Conservation (phyloP, 169 alveolate species). For the Cryptosporidium tyzzeri region DNA sequence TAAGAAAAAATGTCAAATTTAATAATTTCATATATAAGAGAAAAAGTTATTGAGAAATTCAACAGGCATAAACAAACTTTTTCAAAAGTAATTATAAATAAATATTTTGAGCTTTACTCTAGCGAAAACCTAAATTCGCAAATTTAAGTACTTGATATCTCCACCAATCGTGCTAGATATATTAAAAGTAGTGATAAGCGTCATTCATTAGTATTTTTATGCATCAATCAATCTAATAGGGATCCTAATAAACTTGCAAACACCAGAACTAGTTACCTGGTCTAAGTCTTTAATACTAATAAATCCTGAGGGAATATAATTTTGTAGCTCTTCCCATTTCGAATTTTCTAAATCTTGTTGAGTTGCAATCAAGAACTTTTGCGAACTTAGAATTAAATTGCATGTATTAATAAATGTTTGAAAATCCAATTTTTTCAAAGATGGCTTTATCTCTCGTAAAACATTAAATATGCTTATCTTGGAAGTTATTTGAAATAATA, state of each 20-base stretch:
- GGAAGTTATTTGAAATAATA: constrained; percentile 1
- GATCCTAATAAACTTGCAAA: neutral
- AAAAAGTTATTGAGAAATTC: too few species aligned
- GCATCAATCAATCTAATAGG: constrained; percentile 6
- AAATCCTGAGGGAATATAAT: constrained; percentile 23
- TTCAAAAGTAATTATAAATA: too few species aligned
- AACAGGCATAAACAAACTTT: too few species aligned
- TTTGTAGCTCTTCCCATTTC: neutral
- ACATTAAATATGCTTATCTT: neutral
- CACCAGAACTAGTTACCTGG: neutral
- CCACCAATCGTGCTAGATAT: too few species aligned
- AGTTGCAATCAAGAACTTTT: constrained; percentile 32
- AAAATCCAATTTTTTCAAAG: neutral
- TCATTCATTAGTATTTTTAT: neutral
- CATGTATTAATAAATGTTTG: neutral
- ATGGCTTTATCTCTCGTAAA: neutral
- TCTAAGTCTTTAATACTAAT: neutral
- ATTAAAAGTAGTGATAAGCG: neutral
- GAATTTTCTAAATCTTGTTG: neutral
- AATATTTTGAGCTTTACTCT: neutral
- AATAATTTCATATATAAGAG: too few species aligned
- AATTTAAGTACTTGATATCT: too few species aligned
- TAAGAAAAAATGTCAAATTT: too few species aligned
- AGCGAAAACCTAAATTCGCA: neutral
- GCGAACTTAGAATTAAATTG: neutral